phyloP scores from a whole-genome alignment of 2,329 filamentous ascomycete genomes.

The Catunica adiposa region DNA sequence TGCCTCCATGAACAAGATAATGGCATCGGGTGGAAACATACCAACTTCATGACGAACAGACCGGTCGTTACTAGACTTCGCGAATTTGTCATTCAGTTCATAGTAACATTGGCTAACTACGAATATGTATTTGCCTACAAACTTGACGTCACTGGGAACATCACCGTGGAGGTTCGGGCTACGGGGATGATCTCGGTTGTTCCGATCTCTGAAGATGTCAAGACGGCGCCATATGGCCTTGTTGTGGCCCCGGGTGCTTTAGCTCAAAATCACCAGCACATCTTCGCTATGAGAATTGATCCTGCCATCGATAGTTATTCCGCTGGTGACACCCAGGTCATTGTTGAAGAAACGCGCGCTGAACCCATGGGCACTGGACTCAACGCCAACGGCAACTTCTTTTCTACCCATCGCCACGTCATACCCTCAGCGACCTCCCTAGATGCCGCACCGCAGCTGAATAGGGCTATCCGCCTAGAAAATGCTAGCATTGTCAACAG shows the following conservation, averaged over 20 bases:
- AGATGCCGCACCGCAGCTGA: slow-evolving; percentile 36
- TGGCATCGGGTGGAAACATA: slow-evolving; percentile 56
- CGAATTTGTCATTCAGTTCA: slow-evolving; percentile 50
- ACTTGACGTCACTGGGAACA: slow-evolving; percentile 44
- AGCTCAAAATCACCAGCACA: slow-evolving; percentile 54
- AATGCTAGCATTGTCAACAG: slow-evolving; percentile 29
- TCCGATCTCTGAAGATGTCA: slow-evolving; percentile 38
- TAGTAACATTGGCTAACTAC: slow-evolving; percentile 55
- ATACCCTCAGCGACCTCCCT: slow-evolving; percentile 31
- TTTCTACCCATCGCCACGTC: slow-evolving; percentile 33
- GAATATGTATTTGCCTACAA: slow-evolving; percentile 41
- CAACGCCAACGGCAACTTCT: slow-evolving; percentile 47
- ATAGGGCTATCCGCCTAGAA: slow-evolving; percentile 33
- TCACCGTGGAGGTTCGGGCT: slow-evolving; percentile 45
- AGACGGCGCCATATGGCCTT: slow-evolving; percentile 37
- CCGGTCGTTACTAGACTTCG: slow-evolving; percentile 44
- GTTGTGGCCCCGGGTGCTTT: slow-evolving; percentile 47
- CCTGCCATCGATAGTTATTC: slow-evolving; percentile 38
- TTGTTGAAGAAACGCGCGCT: slow-evolving; percentile 24
- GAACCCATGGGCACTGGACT: slow-evolving; percentile 29
- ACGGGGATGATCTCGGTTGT: slow-evolving; percentile 49
- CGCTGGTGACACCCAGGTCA: slow-evolving; percentile 34
- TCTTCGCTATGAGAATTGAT: slow-evolving; percentile 49
- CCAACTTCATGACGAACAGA: slow-evolving; percentile 47
- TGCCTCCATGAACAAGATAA: slow-evolving; percentile 57